Conservation (phyloP, 1,284 basidiomycete species). For the Trametes pubescens region DNA sequence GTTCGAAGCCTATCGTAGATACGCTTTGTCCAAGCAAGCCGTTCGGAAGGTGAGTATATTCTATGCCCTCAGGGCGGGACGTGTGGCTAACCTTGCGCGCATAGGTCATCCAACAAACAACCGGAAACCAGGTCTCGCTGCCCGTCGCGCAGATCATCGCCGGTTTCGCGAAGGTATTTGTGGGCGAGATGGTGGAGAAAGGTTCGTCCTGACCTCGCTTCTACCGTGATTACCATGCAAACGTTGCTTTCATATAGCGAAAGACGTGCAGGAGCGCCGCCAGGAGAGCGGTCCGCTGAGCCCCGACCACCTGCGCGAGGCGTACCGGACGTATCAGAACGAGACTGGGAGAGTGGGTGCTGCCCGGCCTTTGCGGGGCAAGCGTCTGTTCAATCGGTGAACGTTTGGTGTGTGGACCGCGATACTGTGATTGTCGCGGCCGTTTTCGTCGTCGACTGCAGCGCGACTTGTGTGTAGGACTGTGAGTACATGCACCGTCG, state of each 20-base stretch:
- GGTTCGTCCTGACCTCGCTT: slow-evolving; percentile 51
- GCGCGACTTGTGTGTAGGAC: not conserved
- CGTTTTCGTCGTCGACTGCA: no score
- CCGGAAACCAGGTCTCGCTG: slow-evolving; percentile 85
- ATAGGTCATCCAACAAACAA: slow-evolving; percentile 85
- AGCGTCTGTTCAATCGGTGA: slow-evolving; percentile 70
- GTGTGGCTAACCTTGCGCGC: not conserved
- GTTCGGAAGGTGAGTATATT: slow-evolving; percentile 71
- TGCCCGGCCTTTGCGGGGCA: slow-evolving; percentile 70
- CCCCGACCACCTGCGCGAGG: slow-evolving; percentile 89
- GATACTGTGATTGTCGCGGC: not conserved
- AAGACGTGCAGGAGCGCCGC: slow-evolving; percentile 75
- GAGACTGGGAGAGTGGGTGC: slow-evolving; percentile 83
- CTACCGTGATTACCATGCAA: not conserved
- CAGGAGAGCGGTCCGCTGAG: slow-evolving; percentile 82
- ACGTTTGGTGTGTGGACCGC: not conserved
- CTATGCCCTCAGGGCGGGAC: not conserved
- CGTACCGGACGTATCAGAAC: slow-evolving; percentile 83
- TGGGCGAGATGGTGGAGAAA: slow-evolving; percentile 91
- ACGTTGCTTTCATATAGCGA: slow-evolving; percentile 55
- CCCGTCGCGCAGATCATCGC: slow-evolving; percentile 90
- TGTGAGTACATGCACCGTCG: not conserved
- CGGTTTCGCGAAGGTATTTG: slow-evolving; percentile 91
- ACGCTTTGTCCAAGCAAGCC: slow-evolving; percentile 83
- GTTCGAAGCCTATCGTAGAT: slow-evolving; percentile 87